Conservation (phyloP, 306 rosid genomes). For the Cajanus cajan region DNA sequence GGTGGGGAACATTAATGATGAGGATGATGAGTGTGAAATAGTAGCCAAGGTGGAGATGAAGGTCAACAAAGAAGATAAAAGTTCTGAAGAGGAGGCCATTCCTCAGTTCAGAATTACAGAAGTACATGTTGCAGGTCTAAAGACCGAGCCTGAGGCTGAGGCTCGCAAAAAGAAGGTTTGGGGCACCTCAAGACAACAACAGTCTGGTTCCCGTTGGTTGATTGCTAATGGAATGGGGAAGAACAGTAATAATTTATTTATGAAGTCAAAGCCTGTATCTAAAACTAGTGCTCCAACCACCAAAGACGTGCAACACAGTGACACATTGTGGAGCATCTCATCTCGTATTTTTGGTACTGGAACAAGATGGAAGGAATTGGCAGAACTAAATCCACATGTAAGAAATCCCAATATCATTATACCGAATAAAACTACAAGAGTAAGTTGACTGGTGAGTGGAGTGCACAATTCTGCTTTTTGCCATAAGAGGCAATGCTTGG, state of each 20-base stretch:
- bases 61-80: constrained; percentile 44
- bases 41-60: constrained; percentile 40
- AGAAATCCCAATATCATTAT: constrained; percentile 74
- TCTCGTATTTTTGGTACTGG: constrained; percentile 61
- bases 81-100: constrained; percentile 52
- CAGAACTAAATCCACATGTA: constrained; percentile 55
- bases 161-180: constrained; percentile 57
- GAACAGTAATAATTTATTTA: constrained; percentile 50
- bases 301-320: constrained; percentile 66
- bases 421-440: constrained; percentile 51
- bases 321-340: constrained; percentile 84
- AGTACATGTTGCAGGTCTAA: constrained; percentile 79
- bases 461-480: not conserved
- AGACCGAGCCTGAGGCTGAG: constrained; percentile 49
- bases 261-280: constrained; percentile 56
- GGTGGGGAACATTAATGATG: constrained; percentile 37
- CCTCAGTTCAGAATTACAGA: constrained; percentile 76
- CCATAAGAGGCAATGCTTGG: not conserved
- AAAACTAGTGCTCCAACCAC: constrained; percentile 42
- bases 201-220: constrained; percentile 92
- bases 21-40: constrained; percentile 49
- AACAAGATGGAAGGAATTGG: constrained; percentile 68
- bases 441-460: constrained; percentile 37
- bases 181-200: constrained; percentile 57
- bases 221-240: constrained; percentile 92